Evolutionary conservation across 1,139 yeast species (phyloP).

Genomic region (Debaryomyces psychrophilus): DNA sequence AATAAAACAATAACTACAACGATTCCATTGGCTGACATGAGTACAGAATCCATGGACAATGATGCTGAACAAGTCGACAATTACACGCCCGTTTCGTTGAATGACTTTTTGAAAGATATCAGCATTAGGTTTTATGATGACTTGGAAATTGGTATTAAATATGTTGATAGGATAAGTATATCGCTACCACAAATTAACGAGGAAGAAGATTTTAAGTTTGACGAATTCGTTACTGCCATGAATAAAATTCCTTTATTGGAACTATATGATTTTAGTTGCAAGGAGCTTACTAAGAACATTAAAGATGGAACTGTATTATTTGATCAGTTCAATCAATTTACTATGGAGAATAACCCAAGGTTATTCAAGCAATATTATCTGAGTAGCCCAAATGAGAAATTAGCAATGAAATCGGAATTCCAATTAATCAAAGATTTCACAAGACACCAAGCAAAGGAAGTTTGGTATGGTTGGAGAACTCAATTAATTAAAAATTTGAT

Average conservation of each 20-base stretch:
- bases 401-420: conserved; percentile 45
- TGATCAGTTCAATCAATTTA: conserved; percentile 46
- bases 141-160: conserved; percentile 41
- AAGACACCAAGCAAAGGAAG: conserved; percentile 51
- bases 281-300: conserved; percentile 54
- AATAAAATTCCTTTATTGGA: conserved; percentile 44
- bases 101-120: conserved; percentile 49
- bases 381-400: conserved; percentile 38
- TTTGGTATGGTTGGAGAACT: conserved; percentile 64
- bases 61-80: conserved; percentile 21
- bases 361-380: conserved; percentile 51
- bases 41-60: conserved; percentile 14
- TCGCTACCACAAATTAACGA: conserved; percentile 22
- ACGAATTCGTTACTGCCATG: conserved; percentile 37
- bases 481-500: conserved; percentile 44
- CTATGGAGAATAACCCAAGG: conserved; percentile 50
- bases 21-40: conserved; percentile 35
- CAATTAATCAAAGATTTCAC: conserved; percentile 52
- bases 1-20: conserved; percentile 22
- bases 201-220: conserved; percentile 17
- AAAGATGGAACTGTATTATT: conserved; percentile 50
- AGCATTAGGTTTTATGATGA: conserved; percentile 58
- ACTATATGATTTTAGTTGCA: conserved; percentile 54
- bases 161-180: conserved; percentile 29
- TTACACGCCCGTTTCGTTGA: conserved; percentile 39